Evolutionary conservation across 2,329 filamentous ascomycete genomes (phyloP), one percentile per base, ranked within the genome.

Genomic region (Sclerotinia nivalis): DNA sequence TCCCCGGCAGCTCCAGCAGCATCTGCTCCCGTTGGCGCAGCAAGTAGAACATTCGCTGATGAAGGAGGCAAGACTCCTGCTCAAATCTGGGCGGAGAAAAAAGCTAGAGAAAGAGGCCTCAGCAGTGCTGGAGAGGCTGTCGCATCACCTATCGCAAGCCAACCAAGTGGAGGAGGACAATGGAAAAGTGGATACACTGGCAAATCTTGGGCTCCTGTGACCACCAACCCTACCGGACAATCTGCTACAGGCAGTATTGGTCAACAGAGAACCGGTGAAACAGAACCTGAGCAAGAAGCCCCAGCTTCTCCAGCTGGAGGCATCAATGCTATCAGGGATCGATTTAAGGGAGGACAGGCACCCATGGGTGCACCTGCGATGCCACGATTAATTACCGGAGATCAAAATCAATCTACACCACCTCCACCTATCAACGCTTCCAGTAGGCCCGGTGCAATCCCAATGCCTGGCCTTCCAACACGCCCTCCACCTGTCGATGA

Each of bases 11-110:
- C 88, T 28, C 83, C 87, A 4, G 78, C 82, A 28, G 77, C 83
- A 22, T 88, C 83, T 25, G 77, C 84, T 28, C 89, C 91, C 8
- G 85, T 97, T 37, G 93, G 93, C 37, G 86, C 88, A 73, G 93
- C 94, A 50, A 96, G 93, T 82, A 90, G 93, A 77, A 97, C 93
- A 0, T 99, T 98, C 83, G 96, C 96, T 22, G 94, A 97, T 74
- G 85, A 96, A 80, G 94, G 92, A 73, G 96, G 96, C 72, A 99
- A 98, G 84, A 98, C 96, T 7, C 96, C 96, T 9, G 94, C 96
- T 43, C 96, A 99, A 80, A 83, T 97, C 49, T 99, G 96, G 96
- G 95, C 95, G 0, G 96, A 99, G 84, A 97, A 94, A 84, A 98
- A 98, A 84, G 95, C 92, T 50, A 90, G 89, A 71, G 89, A 96